These are phyloP conservation scores for Nephelium lappaceum DNA, from an alignment of 345 rosid species.

Conservation along the genomic window DNA sequence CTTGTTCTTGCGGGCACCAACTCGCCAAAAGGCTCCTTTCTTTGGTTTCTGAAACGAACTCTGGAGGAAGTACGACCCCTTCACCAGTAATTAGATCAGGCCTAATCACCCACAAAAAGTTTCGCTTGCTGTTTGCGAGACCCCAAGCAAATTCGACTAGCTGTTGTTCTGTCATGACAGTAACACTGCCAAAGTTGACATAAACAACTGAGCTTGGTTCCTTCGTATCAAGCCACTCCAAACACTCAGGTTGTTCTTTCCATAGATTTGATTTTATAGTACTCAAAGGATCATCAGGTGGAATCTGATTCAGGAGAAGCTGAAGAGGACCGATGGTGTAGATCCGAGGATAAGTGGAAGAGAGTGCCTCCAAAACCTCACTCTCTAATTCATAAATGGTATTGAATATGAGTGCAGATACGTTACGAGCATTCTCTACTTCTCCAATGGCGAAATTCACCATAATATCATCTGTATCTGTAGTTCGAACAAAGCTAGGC, in stretches of 20 bases:
- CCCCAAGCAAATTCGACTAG: constrained; percentile 32
- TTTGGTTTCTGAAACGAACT: constrained; percentile 11
- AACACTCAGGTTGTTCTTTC: constrained; percentile 5
- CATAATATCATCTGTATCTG: constrained; percentile 20
- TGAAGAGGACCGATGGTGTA: constrained; percentile 25
- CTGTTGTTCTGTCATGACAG: constrained; percentile 20
- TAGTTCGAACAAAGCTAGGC: constrained; percentile 29
- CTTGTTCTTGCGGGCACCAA: constrained; percentile 23
- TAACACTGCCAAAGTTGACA: constrained; percentile 15
- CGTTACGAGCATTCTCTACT: constrained; percentile 3
- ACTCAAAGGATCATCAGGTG: not conserved
- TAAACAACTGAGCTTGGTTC: constrained; percentile 12
- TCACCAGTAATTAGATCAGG: constrained; percentile 18
- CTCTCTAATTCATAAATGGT: constrained; percentile 22
- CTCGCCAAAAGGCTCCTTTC: constrained; percentile 5
- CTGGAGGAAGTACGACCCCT: constrained; percentile 16
- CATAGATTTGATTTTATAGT: not conserved
- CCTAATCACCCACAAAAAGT: constrained; percentile 33
- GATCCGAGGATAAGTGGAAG: constrained; percentile 3
- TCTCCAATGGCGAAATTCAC: constrained; percentile 6
- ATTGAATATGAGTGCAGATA: constrained; percentile 26
- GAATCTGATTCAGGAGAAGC: constrained; percentile 5
- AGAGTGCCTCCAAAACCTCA: constrained; percentile 21
- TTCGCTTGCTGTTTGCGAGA: constrained; percentile 21
- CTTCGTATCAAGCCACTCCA: constrained; percentile 19